phyloP scores from a whole-genome alignment of 2,329 filamentous ascomycete species.

The Rutstroemia sp. region DNA sequence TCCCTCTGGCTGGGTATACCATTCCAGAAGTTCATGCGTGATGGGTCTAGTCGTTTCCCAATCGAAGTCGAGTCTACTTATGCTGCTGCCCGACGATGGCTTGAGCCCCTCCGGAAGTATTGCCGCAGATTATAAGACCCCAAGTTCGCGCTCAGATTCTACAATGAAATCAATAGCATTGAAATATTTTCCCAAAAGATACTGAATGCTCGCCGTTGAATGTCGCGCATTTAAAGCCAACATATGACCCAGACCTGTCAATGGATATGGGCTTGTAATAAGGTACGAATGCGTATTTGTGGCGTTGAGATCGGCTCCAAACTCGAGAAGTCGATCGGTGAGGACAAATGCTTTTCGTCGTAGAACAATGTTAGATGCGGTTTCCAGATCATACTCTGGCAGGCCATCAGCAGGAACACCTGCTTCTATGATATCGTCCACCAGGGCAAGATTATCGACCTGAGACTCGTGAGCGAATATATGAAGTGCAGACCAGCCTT shows the following conservation, averaged over 20 bases:
- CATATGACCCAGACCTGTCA: not conserved
- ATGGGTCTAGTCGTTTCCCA: not conserved
- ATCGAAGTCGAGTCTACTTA: not conserved
- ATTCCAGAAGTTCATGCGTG: not conserved
- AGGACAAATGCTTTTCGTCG: not conserved
- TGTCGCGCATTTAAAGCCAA: not conserved
- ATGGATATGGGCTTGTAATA: not conserved
- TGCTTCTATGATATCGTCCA: not conserved
- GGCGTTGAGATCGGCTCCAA: not conserved
- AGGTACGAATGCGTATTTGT: not conserved
- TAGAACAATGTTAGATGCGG: not conserved
- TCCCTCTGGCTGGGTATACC: not conserved
- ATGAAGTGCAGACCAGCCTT: not conserved
- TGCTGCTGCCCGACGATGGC: not conserved
- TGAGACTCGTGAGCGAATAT: slow-evolving; percentile 1
- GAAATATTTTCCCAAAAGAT: not conserved
- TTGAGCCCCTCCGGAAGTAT: not conserved
- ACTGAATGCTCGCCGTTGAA: not conserved
- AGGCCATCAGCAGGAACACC: not conserved
- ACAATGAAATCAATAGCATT: not conserved
- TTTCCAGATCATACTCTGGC: not conserved
- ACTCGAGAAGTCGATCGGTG: not conserved
- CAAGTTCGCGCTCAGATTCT: not conserved
- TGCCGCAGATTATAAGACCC: not conserved
- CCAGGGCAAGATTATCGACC: not conserved